These are phyloP conservation scores for Peniophora sp. DNA, from an alignment of 1,284 basidiomycete species.

Conservation along the genomic window DNA sequence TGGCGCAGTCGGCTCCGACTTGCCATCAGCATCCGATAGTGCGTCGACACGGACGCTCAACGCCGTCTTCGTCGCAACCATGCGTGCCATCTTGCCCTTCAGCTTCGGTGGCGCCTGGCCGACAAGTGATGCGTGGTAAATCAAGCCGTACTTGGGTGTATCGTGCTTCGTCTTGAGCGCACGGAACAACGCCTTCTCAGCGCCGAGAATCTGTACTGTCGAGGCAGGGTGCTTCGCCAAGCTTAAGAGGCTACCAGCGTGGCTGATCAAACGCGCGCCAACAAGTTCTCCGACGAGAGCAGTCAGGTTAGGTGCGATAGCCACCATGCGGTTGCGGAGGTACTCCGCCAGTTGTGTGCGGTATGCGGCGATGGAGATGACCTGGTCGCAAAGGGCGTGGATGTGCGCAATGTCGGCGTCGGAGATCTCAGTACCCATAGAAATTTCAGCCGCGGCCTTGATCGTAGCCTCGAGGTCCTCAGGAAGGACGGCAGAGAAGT, in stretches of 20 bases:
- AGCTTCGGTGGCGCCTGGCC: slow-evolving; percentile 97
- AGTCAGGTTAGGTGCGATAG: slow-evolving; percentile 95
- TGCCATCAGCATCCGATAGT: slow-evolving; percentile 86
- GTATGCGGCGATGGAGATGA: slow-evolving; percentile 93
- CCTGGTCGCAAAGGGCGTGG: slow-evolving; percentile 92
- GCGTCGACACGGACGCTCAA: slow-evolving; percentile 96
- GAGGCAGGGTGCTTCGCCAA: slow-evolving; percentile 96
- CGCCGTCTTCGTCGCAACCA: slow-evolving; percentile 97
- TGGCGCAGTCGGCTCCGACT: slow-evolving; percentile 75
- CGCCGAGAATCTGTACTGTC: slow-evolving; percentile 96
- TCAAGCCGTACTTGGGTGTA: slow-evolving; percentile 96
- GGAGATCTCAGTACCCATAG: slow-evolving; percentile 98
- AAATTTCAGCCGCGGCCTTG: slow-evolving; percentile 91
- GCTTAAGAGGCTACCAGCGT: slow-evolving; percentile 91
- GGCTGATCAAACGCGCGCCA: slow-evolving; percentile 92
- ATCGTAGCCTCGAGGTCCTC: slow-evolving; percentile 91
- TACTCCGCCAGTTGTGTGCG: slow-evolving; percentile 92
- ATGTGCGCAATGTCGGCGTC: slow-evolving; percentile 95
- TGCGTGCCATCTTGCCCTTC: slow-evolving; percentile 99
- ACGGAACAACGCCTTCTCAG: slow-evolving; percentile 97
- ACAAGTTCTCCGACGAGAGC: slow-evolving; percentile 95
- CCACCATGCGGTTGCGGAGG: slow-evolving; percentile 93
- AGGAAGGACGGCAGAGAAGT: slow-evolving; percentile 86
- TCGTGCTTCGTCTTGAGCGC: slow-evolving; percentile 99
- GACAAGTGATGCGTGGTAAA: slow-evolving; percentile 94